Evolutionary conservation across 768 basidiomycete species (phyloP).

Genomic region (Suillus weaverae): DNA sequence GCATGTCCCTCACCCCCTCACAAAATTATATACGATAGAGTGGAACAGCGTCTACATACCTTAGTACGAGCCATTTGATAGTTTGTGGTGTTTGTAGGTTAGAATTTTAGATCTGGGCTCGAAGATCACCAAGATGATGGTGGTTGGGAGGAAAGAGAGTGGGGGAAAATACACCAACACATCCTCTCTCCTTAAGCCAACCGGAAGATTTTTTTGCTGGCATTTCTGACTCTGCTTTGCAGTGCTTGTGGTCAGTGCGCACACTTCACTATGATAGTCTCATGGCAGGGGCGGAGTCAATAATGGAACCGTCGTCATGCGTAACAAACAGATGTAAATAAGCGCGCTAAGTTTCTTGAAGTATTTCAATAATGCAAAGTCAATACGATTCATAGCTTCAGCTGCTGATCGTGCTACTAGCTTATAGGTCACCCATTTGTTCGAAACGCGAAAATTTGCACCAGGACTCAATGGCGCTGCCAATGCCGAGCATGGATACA

Average conservation of each 20-base stretch:
- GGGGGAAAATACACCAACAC: constrained; percentile 7
- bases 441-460: not conserved
- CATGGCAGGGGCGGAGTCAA: not conserved
- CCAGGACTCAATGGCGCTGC: not conserved
- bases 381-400: not conserved
- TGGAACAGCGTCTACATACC: constrained; percentile 17
- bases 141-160: constrained; percentile 18
- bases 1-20: constrained; percentile 3
- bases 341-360: not conserved
- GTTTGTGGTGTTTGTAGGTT: constrained; percentile 1
- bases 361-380: not conserved
- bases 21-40: constrained; percentile 4
- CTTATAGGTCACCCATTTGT: not conserved
- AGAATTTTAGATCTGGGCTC: constrained; percentile 2
- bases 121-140: constrained; percentile 18
- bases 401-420: not conserved
- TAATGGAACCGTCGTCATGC: constrained; percentile 16
- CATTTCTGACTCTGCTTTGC: constrained; percentile 19
- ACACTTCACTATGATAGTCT: not conserved
- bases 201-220: constrained; percentile 5
- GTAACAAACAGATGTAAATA: constrained; percentile 19
- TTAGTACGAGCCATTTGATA: constrained; percentile 72
- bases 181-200: constrained; percentile 19
- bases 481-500: constrained; percentile 17
- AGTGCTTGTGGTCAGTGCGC: constrained; percentile 30